Percentiles rank a stretch among this genome's conserved stretches.
Conservation (phyloP, 129 eudicot species). For the Centrapalus pauciflorus region DNA sequence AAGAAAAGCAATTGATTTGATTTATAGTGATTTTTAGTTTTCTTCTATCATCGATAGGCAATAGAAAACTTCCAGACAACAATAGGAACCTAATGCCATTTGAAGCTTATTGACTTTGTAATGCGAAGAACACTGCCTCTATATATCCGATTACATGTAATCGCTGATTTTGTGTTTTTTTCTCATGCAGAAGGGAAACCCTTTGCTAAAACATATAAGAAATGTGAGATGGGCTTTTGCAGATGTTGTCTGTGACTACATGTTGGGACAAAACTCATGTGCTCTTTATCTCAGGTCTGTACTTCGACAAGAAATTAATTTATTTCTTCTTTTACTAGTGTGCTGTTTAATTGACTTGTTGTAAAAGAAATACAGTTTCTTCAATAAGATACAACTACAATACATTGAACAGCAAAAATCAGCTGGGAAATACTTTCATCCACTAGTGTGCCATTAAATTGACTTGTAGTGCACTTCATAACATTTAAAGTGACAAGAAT, state of each 20-base stretch:
- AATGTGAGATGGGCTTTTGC: slow-evolving; percentile 89
- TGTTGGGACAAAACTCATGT: slow-evolving; percentile 77
- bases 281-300: slow-evolving; percentile 92
- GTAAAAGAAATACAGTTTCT: not conserved
- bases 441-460: too few relatives aligned
- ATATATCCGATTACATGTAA: not conserved
- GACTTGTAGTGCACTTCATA: too few relatives aligned
- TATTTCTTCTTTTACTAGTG: not conserved
- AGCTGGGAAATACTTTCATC: not conserved
- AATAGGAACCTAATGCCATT: not conserved
- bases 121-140: not conserved
- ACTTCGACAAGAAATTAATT: not conserved
- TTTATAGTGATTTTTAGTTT: not conserved
- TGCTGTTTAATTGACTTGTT: not conserved
- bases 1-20: not conserved
- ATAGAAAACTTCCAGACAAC: not conserved
- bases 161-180: not conserved
- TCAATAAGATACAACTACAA: not conserved
- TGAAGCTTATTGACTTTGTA: not conserved
- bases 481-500: not conserved
- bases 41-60: not conserved
- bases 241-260: slow-evolving; percentile 77
- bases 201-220: slow-evolving; percentile 90
- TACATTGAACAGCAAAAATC: not conserved
- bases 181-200: slow-evolving; percentile 83